These are phyloP conservation scores for Wickerhamomyces hampshirensis DNA, from an alignment of 805 yeast genomes.

Conservation along the genomic window DNA sequence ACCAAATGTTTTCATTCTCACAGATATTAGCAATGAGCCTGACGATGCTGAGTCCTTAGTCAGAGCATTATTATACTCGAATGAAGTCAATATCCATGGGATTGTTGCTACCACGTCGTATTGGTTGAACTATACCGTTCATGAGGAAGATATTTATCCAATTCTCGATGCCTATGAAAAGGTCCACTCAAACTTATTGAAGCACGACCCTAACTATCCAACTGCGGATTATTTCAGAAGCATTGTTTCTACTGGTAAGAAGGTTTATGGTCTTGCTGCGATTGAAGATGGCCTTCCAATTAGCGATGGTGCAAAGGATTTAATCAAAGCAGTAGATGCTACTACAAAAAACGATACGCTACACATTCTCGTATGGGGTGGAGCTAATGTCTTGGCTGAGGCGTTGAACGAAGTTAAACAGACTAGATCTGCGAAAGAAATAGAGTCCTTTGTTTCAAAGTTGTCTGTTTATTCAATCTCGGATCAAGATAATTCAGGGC, in stretches of 20 bases:
- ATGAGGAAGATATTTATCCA: conserved; percentile 28
- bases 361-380: conserved; percentile 28
- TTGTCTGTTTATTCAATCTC: conserved; percentile 26
- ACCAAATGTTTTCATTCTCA: conserved; percentile 27
- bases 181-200: conserved; percentile 22
- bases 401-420: conserved; percentile 22
- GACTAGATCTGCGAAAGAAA: conserved; percentile 14
- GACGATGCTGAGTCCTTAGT: conserved; percentile 30
- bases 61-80: conserved; percentile 26
- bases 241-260: conserved; percentile 22
- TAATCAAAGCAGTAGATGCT: conserved; percentile 24
- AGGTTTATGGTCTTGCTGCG: conserved; percentile 24
- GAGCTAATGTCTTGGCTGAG: conserved; percentile 29
- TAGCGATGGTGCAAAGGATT: conserved; percentile 22
- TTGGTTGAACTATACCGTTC: conserved; percentile 28
- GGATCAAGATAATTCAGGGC: conserved; percentile 30
- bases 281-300: conserved; percentile 14
- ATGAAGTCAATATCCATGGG: conserved; percentile 26
- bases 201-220: conserved; percentile 27
- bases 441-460: conserved; percentile 16
- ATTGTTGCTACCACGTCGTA: conserved; percentile 30
- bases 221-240: conserved; percentile 23
- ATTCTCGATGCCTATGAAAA: conserved; percentile 28
- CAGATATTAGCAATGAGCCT: conserved; percentile 30
- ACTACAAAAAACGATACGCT: conserved; percentile 14